A percentile compares a stretch with the other conserved stretches of the same genome.
Conservation (phyloP, 495 filamentous ascomycete species). For the Xylaria intraflava region DNA sequence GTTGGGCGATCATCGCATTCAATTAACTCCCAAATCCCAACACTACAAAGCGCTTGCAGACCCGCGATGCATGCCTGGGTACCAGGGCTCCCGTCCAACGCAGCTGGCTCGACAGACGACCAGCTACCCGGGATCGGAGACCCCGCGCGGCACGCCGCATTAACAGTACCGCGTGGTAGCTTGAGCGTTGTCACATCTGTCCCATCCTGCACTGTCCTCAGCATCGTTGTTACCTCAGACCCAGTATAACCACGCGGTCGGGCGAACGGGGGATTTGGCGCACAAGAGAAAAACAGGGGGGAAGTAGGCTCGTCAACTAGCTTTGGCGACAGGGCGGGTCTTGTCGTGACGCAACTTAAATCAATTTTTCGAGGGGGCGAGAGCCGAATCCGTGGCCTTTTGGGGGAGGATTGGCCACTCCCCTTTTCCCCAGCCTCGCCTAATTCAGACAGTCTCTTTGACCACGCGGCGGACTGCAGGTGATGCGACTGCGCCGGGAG, state of each 20-base stretch:
- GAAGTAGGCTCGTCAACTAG: constrained; percentile 30
- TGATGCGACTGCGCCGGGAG: constrained; percentile 15
- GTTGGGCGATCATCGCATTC: constrained; percentile 62
- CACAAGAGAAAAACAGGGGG: constrained; percentile 55
- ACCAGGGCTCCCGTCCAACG: constrained; percentile 37
- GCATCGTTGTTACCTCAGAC: constrained; percentile 51
- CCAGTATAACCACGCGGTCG: constrained; percentile 50
- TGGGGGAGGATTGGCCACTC: constrained; percentile 13
- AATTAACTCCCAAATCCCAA: constrained; percentile 58
- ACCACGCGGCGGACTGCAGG: constrained; percentile 10
- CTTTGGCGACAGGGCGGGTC: constrained; percentile 21
- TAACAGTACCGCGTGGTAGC: constrained; percentile 54
- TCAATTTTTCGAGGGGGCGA: constrained; percentile 27
- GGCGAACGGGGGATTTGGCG: constrained; percentile 35
- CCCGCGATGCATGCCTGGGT: constrained; percentile 30
- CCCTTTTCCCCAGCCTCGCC: constrained; percentile 17
- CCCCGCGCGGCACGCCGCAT: constrained; percentile 40
- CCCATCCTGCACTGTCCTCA: constrained; percentile 46
- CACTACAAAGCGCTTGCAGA: constrained; percentile 44
- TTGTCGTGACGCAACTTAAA: constrained; percentile 21
- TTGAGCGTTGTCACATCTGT: constrained; percentile 56
- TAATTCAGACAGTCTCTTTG: constrained; percentile 21
- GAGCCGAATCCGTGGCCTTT: constrained; percentile 23
- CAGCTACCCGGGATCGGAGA: constrained; percentile 43
- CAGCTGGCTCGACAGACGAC: constrained; percentile 36